Conservation (phyloP, 352 stramenopile species). For the Peronosclerospora sorghi region DNA sequence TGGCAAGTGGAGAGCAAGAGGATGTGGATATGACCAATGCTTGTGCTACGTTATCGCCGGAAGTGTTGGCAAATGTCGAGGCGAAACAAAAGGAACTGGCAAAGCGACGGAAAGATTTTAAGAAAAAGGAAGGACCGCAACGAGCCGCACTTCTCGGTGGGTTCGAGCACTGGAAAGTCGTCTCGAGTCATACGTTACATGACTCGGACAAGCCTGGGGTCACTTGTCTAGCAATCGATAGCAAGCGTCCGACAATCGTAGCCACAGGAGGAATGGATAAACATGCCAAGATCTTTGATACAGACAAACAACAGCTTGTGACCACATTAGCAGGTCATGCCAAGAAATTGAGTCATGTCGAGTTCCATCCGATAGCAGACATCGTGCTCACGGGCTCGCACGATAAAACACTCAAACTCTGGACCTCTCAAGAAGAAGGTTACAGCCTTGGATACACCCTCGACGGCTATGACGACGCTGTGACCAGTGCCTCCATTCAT, state of each 20-base stretch:
- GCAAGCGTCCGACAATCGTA: constrained; percentile 34
- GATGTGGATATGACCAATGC: constrained; percentile 39
- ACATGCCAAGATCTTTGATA: constrained; percentile 74
- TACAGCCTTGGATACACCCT: constrained; percentile 58
- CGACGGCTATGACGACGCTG: constrained; percentile 41
- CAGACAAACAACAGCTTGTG: constrained; percentile 50
- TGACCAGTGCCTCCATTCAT: constrained; percentile 67
- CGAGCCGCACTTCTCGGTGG: constrained; percentile 27
- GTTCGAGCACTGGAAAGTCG: constrained; percentile 21
- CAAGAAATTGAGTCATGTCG: constrained; percentile 75
- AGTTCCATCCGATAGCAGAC: constrained; percentile 64
- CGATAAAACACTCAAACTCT: constrained; percentile 81
- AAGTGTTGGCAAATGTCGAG: constrained; percentile 45
- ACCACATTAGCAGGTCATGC: constrained; percentile 70
- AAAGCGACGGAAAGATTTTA: constrained; percentile 63
- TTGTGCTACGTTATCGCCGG: constrained; percentile 16
- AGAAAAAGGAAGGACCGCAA: constrained; percentile 47
- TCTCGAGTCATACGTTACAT: constrained; percentile 57
- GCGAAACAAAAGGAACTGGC: constrained; percentile 58
- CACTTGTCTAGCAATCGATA: constrained; percentile 45
- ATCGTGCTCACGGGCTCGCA: constrained; percentile 56
- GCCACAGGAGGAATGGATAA: constrained; percentile 79
- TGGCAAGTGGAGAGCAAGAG: constrained; percentile 15
- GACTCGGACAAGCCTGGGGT: constrained; percentile 63
- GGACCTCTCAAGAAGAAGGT: constrained; percentile 28